Conservation (phyloP, 345 rosid genomes). For the Punica granatum region DNA sequence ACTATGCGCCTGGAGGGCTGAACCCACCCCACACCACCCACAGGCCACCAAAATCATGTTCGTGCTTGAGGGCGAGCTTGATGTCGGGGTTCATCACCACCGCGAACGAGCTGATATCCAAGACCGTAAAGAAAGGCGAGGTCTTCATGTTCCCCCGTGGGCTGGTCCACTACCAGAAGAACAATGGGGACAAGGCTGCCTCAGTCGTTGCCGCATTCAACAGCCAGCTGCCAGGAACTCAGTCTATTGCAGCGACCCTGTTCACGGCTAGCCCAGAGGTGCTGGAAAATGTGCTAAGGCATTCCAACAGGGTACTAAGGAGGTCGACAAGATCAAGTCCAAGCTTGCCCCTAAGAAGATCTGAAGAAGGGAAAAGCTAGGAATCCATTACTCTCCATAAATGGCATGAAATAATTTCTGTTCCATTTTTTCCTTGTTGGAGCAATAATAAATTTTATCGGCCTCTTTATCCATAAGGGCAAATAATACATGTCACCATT, state of each 20-base stretch:
- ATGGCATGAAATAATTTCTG: neutral
- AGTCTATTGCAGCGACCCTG: slow-evolving; percentile 33
- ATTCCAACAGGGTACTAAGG: slow-evolving; percentile 53
- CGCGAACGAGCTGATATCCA: slow-evolving; percentile 39
- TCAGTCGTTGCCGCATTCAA: slow-evolving; percentile 47
- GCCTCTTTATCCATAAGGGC: no score
- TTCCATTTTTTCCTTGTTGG: no score
- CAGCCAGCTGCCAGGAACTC: slow-evolving; percentile 64
- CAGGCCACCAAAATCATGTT: slow-evolving; percentile 56
- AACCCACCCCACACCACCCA: slow-evolving; percentile 75
- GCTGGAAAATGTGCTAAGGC: slow-evolving; percentile 55
- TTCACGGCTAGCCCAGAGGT: slow-evolving; percentile 41
- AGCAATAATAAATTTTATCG: no score
- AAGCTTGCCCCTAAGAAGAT: slow-evolving; percentile 43
- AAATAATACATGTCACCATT: no score
- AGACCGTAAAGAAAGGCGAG: slow-evolving; percentile 45
- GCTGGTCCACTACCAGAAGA: slow-evolving; percentile 57
- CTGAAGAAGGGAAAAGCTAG: neutral
- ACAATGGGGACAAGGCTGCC: slow-evolving; percentile 37
- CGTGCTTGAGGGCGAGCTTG: slow-evolving; percentile 49
- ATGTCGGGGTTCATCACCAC: slow-evolving; percentile 64
- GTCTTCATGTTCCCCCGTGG: slow-evolving; percentile 55
- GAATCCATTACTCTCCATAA: neutral
- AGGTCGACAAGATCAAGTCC: slow-evolving; percentile 43
- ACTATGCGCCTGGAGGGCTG: slow-evolving; percentile 45